A percentile compares a stretch with the other conserved stretches of the same genome.
Evolutionary conservation across 106 monocot species (phyloP).

Genomic region (Dioscorea dumetorum): DNA sequence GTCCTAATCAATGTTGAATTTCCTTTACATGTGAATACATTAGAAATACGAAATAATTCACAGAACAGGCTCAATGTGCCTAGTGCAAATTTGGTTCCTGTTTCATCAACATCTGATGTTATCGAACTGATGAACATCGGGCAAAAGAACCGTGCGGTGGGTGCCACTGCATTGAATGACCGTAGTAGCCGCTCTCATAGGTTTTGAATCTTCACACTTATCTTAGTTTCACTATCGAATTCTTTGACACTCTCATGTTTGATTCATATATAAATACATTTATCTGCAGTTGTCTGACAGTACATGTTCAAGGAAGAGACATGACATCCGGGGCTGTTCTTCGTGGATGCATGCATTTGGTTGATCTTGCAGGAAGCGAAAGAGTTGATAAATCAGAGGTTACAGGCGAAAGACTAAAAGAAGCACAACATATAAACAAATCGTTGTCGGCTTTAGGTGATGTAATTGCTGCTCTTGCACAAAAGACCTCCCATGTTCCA

Average conservation of each 20-base stretch:
- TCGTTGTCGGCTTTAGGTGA: constrained; percentile 95
- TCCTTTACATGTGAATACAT: constrained; percentile 64
- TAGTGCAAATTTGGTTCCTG: constrained; percentile 75
- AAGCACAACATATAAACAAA: constrained; percentile 97
- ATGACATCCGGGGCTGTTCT: constrained; percentile 49
- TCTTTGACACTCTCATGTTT: background rate
- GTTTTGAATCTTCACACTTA: constrained; percentile 23
- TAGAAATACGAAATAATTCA: constrained; percentile 88
- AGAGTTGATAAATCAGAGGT: constrained; percentile 94
- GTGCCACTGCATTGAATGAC: constrained; percentile 88
- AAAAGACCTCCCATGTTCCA: constrained; percentile 85
- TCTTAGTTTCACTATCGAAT: background rate
- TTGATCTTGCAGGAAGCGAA: constrained; percentile 97
- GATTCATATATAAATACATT: background rate
- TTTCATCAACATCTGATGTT: constrained; percentile 72
- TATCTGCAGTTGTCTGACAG: constrained; percentile 69
- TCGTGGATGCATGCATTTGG: constrained; percentile 89
- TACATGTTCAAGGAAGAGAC: constrained; percentile 91
- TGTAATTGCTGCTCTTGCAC: constrained; percentile 85
- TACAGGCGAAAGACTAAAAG: constrained; percentile 79
- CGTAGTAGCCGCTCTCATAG: constrained; percentile 98
- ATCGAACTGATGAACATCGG: constrained; percentile 91
- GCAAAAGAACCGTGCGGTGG: constrained; percentile 71
- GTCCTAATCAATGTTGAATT: background rate
- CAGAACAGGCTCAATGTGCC: constrained; percentile 82